phyloP scores from a whole-genome alignment of 257 asterid genomes.

The Ehretia macrophylla region DNA sequence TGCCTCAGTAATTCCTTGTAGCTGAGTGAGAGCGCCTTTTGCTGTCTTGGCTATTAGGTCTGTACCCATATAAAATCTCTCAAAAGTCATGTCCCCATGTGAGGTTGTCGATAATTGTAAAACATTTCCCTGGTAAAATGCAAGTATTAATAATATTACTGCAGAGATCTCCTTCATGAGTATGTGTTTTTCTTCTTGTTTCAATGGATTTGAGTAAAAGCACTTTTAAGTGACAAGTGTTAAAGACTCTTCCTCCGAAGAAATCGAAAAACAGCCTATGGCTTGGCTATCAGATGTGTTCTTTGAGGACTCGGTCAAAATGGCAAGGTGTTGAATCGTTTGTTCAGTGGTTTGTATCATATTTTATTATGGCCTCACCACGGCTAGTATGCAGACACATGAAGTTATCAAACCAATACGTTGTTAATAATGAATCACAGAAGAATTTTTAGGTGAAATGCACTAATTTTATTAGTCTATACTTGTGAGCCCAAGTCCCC shows the following conservation, averaged over 20 bases:
- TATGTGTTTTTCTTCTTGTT: not conserved
- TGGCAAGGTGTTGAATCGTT: not conserved
- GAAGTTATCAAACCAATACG: not conserved
- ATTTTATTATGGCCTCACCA: not conserved
- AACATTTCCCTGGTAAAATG: not conserved
- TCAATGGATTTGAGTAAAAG: not conserved
- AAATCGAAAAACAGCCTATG: not conserved
- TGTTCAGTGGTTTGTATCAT: too few relatives aligned
- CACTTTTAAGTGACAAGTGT: not conserved
- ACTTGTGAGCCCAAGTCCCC: too few relatives aligned
- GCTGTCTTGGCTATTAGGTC: not conserved
- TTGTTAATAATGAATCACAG: too few relatives aligned
- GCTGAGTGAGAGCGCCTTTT: too few relatives aligned
- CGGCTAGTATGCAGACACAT: not conserved
- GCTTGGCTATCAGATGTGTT: too few relatives aligned
- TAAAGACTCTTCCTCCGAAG: not conserved
- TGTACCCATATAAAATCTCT: not conserved
- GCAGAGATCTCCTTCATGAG: not conserved
- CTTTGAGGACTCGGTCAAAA: not conserved
- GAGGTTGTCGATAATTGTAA: not conserved
- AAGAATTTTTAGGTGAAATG: too few relatives aligned
- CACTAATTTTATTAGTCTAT: too few relatives aligned
- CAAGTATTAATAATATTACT: too few relatives aligned
- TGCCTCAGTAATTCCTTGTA: not conserved
- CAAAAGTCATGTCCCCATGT: not conserved